Conservation (phyloP, 164 flowering plant species). For the Berberis vulgaris region DNA sequence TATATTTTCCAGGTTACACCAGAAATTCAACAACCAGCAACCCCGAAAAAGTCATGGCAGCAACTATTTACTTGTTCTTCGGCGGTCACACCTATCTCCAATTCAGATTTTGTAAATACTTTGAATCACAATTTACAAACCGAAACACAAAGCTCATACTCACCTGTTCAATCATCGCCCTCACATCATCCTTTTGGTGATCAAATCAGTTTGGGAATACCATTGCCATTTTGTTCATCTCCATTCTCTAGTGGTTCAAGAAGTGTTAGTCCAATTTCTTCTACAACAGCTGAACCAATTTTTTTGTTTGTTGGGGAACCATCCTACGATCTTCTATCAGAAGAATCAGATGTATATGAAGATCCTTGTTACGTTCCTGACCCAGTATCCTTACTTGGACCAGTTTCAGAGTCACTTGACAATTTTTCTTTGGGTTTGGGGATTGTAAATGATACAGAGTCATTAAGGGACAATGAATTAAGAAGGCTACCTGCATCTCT, state of each 20-base stretch:
- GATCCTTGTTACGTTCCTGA: conserved; percentile 93
- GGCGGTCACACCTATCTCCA: conserved; percentile 35
- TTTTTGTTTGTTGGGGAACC: conserved; percentile 39
- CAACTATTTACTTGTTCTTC: conserved; percentile 77
- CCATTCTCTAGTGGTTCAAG: conserved; percentile 30
- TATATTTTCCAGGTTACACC: conserved; percentile 28
- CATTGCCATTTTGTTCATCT: conserved; percentile 48
- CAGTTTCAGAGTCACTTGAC: conserved; percentile 91
- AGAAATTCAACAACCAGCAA: conserved; percentile 36
- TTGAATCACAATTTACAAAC: conserved; percentile 37
- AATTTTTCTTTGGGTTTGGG: conserved; percentile 72
- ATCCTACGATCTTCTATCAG: conserved; percentile 36
- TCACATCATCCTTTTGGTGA: conserved; percentile 36
- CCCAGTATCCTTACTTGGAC: conserved; percentile 82
- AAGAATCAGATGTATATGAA: conserved; percentile 78
- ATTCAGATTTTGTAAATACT: conserved; percentile 42
- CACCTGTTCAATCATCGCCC: conserved; percentile 26
- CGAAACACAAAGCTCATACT: conserved; percentile 29
- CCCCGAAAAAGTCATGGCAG: conserved; percentile 84
- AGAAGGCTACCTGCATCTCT: conserved; percentile 35
- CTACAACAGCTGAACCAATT: conserved; percentile 31
- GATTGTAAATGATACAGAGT: conserved; percentile 31
- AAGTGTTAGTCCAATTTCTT: conserved; percentile 33
- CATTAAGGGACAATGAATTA: conserved; percentile 31
- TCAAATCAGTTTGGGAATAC: conserved; percentile 54